Percentiles rank a stretch among this genome's conserved stretches.
Evolutionary conservation across 306 rosid genomes (phyloP).

Genomic region (Luffa acutangula): DNA sequence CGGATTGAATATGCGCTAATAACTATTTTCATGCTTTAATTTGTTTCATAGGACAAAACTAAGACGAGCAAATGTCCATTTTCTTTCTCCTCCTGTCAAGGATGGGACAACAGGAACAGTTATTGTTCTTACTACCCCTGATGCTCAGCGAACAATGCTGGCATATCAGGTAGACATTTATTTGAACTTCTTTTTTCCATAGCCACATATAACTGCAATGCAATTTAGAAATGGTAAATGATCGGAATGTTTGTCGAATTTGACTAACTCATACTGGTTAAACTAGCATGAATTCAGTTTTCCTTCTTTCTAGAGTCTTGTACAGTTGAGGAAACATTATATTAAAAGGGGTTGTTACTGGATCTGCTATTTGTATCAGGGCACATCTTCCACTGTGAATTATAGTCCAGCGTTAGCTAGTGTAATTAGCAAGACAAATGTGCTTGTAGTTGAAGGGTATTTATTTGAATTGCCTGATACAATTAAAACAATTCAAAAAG

Average conservation of each 20-base stretch:
- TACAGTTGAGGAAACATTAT: not conserved
- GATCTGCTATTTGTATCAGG: slow-evolving; percentile 40
- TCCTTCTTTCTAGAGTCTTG: not conserved
- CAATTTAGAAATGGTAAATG: not conserved
- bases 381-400: slow-evolving; percentile 76
- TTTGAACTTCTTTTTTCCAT: not conserved
- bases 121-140: slow-evolving; percentile 92
- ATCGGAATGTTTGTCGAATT: not conserved
- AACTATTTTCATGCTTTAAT: not conserved
- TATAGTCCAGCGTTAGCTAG: slow-evolving; percentile 56
- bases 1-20: not conserved
- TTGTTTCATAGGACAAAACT: slow-evolving; percentile 47
- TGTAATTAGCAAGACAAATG: slow-evolving; percentile 52
- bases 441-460: slow-evolving; percentile 90
- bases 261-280: not conserved
- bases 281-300: not conserved
- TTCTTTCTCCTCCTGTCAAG: slow-evolving; percentile 62
- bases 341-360: slow-evolving; percentile 12
- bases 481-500: slow-evolving; percentile 50
- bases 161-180: slow-evolving; percentile 68
- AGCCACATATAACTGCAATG: not conserved
- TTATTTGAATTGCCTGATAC: slow-evolving; percentile 86
- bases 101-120: slow-evolving; percentile 96
- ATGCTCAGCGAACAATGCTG: slow-evolving; percentile 97
- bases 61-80: slow-evolving; percentile 76